Evolutionary conservation across 1,284 basidiomycete genomes (phyloP).

Genomic region (Sporisorium exsertum): DNA sequence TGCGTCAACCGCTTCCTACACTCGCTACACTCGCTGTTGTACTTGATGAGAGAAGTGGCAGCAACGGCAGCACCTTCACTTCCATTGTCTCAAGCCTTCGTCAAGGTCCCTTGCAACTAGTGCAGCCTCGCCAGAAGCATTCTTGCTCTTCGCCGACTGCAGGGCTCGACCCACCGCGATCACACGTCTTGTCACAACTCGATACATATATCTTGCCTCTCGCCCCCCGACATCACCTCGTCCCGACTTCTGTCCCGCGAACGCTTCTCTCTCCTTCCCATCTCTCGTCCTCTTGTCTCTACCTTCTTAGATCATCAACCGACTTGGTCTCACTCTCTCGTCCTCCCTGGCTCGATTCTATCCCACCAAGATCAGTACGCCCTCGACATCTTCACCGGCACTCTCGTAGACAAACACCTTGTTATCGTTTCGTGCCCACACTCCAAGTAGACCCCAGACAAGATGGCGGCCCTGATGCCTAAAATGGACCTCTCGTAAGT

Average conservation of each 20-base stretch:
- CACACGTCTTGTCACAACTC: neutral
- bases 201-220: conserved; percentile 14
- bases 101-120: neutral
- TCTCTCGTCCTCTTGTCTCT: neutral
- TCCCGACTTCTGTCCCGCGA: neutral
- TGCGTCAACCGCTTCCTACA: too few species aligned
- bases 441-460: conserved; percentile 10
- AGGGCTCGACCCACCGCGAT: neutral
- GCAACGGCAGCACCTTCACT: neutral
- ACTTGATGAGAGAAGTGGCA: too few species aligned
- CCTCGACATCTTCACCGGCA: neutral
- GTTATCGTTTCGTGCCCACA: neutral
- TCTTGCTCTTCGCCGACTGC: neutral
- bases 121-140: neutral
- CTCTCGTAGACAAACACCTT: neutral
- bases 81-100: neutral
- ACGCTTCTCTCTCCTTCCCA: neutral
- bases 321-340: neutral
- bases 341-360: neutral
- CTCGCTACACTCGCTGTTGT: too few species aligned
- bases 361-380: neutral
- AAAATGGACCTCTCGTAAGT: conserved; percentile 47
- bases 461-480: conserved; percentile 32
- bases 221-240: neutral
- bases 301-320: neutral